These are phyloP conservation scores for Deuterostichococcus epilithicus DNA, from an alignment of 139 green algal species.

Conservation along the genomic window DNA sequence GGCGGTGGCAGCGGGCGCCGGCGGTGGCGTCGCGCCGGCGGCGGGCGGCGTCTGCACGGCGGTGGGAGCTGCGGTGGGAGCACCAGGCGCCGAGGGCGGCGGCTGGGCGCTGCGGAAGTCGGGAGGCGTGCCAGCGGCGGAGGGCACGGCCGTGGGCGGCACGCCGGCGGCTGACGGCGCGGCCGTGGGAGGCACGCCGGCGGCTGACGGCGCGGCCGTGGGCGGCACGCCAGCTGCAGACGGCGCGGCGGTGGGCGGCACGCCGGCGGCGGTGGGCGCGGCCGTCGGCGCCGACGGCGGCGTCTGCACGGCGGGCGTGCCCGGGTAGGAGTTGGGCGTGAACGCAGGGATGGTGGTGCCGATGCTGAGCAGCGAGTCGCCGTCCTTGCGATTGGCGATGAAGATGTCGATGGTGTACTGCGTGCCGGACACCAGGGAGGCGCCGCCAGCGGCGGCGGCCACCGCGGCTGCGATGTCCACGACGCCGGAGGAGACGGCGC, in stretches of 20 bases:
- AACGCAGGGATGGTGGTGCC: background rate
- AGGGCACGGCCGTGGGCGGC: background rate
- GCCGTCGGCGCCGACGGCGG: too few relatives aligned
- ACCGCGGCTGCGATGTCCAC: background rate
- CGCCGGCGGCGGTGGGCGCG: background rate
- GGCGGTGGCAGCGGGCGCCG: too few relatives aligned
- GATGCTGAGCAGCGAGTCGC: background rate
- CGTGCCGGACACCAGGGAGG: background rate
- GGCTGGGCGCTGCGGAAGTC: background rate
- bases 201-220: background rate
- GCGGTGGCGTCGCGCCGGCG: background rate
- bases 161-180: background rate
- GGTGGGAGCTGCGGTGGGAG: background rate
- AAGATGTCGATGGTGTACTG: background rate
- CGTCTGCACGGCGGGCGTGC: background rate
- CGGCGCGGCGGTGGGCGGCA: background rate
- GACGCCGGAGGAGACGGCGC: background rate
- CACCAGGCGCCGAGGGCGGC: too few relatives aligned
- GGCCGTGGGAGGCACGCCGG: too few relatives aligned
- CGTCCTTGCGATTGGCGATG: background rate
- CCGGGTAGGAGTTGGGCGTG: background rate
- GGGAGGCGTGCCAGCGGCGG: too few relatives aligned
- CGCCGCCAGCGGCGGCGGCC: too few relatives aligned
- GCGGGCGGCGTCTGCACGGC: too few relatives aligned
- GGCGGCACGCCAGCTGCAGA: background rate